Conservation (phyloP, 495 filamentous ascomycete genomes). For the Aspergillus olivimuriae region DNA sequence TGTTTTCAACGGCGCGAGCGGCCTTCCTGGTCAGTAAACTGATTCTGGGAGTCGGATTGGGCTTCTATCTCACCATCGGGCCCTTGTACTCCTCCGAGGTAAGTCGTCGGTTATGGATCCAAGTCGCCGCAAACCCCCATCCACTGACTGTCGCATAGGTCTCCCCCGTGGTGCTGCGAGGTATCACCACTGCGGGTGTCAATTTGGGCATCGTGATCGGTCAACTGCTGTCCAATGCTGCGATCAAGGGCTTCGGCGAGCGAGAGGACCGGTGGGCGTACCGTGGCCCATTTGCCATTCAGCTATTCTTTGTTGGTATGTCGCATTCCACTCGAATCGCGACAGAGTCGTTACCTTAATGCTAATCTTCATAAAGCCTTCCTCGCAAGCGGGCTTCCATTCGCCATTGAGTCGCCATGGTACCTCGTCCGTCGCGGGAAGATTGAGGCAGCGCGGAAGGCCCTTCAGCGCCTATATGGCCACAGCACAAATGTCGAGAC, state of each 20-base stretch:
- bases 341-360: too few species aligned
- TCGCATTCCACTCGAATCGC: neutral
- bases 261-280: constrained; percentile 28
- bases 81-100: constrained; percentile 30
- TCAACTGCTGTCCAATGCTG: constrained; percentile 29
- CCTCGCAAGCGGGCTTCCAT: constrained; percentile 27
- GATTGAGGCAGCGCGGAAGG: constrained; percentile 26
- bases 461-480: constrained; percentile 28
- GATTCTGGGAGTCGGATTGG: constrained; percentile 25
- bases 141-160: too few species aligned
- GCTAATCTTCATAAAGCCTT: constrained; percentile 6
- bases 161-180: constrained; percentile 32
- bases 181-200: constrained; percentile 28
- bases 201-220: constrained; percentile 33
- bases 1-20: constrained; percentile 15
- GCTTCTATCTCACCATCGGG: constrained; percentile 29
- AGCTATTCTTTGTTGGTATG: constrained; percentile 19
- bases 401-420: constrained; percentile 44
- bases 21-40: constrained; percentile 28
- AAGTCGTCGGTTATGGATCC: too few species aligned
- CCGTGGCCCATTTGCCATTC: constrained; percentile 23
- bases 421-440: constrained; percentile 34
- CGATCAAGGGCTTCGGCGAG: constrained; percentile 27
- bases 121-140: too few species aligned
- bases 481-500: constrained; percentile 6